Evolutionary conservation across 1,284 basidiomycete species (phyloP).

Genomic region (Leccinum subrobustum): DNA sequence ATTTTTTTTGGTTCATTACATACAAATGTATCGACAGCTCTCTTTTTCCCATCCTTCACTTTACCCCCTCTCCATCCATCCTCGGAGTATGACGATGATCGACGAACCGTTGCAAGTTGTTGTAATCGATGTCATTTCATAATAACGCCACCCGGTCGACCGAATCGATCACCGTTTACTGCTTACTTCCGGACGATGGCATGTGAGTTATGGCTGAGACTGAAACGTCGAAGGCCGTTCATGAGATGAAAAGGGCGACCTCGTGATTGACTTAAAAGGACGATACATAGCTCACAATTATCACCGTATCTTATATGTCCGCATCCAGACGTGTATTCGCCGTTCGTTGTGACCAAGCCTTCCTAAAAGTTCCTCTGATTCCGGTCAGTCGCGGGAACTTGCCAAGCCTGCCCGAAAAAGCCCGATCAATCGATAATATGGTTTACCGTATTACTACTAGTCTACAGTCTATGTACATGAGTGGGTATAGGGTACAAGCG

Average conservation of each 20-base stretch:
- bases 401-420: background rate
- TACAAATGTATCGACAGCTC: conserved; percentile 28
- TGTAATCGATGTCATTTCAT: conserved; percentile 6
- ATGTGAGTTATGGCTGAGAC: background rate
- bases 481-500: conserved; percentile 12
- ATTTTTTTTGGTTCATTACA: conserved; percentile 9
- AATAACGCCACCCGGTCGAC: background rate
- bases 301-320: background rate
- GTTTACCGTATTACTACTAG: conserved; percentile 9
- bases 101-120: conserved; percentile 11
- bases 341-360: background rate
- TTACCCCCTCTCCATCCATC: conserved; percentile 2
- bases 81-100: conserved; percentile 12
- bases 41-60: background rate
- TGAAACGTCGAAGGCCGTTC: background rate
- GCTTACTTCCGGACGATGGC: background rate
- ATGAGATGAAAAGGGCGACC: background rate
- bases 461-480: conserved; percentile 8
- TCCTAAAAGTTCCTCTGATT: background rate
- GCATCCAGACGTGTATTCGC: background rate
- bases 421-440: background rate
- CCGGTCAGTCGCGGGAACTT: background rate
- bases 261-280: background rate
- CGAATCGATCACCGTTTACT: background rate
- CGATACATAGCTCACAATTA: background rate